Evolutionary conservation across 2,329 filamentous ascomycete genomes (phyloP), one percentile per base, ranked within the genome.

Genomic region (Epicoccum sorghinum): DNA sequence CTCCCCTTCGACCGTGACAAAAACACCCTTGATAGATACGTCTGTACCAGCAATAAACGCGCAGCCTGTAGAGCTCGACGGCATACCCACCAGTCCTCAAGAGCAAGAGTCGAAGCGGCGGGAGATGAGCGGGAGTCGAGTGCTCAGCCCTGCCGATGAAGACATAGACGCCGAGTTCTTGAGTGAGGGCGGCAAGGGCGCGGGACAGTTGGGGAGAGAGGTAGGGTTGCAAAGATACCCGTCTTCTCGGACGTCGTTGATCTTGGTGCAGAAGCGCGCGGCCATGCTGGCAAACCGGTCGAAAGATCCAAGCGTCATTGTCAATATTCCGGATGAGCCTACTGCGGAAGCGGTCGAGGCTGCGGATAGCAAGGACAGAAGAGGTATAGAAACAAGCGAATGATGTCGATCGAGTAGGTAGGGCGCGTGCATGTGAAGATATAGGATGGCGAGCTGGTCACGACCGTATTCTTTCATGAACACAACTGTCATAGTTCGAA

Each of bases 1-100:
- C 0, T 61, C 59, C 4, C 46, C 60, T 2, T 54, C 65, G 6
- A 65, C 62, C 9, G 36, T 62, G 14, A 57, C 71, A 7, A 58
- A 63, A 22, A 68, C 68, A 6, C 68, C 72, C 0, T 67, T 72
- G 35, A 73, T 80, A 57, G 71, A 74, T 4, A 71, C 74, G 1
- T 66, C 64, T 4, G 70, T 73, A 2, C 75, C 74, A 0, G 67
- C 77, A 4, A 76, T 80, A 60, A 80, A 81, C 57, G 60, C 65
- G 9, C 66, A 69, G 39, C 78, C 78, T 0, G 71, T 79, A 4
- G 79, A 81, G 61, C 59, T 81, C 4, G 78, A 80, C 47, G 71
- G 73, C 29, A 52, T 60, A 3, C 58, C 66, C 1, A 58, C 64
- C 9, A 66, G 54, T 29, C 53, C 62, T 3, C 66, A 66, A 23